Conservation (phyloP, 257 asterid genomes). For the Nicotiana undulata region DNA sequence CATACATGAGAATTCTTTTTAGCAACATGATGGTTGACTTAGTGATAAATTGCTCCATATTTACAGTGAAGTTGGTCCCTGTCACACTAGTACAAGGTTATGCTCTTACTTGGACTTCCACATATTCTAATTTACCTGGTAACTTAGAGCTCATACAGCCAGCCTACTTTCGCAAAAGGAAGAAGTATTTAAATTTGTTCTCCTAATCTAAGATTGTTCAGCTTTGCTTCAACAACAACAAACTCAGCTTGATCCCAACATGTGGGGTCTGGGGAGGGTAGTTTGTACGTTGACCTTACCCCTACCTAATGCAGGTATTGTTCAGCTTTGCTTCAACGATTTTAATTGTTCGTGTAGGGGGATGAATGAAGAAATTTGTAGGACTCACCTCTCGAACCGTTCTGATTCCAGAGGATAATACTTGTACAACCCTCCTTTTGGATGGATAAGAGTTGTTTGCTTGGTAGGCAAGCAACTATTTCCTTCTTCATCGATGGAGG, state of each 20-base stretch:
- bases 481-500: constrained; percentile 42
- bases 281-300: too few relatives aligned
- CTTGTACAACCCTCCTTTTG: constrained; percentile 39
- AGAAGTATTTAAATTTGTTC: background rate
- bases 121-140: background rate
- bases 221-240: background rate
- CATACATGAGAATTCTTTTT: background rate
- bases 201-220: background rate
- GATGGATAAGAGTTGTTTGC: constrained; percentile 39
- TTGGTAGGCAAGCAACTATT: constrained; percentile 50
- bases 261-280: too few relatives aligned
- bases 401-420: constrained; percentile 50
- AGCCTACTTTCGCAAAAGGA: background rate
- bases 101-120: background rate
- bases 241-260: too few relatives aligned
- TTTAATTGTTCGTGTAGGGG: background rate
- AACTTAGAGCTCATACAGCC: background rate
- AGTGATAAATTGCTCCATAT: background rate
- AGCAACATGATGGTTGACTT: background rate
- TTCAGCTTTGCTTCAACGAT: background rate
- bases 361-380: background rate
- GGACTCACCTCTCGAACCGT: constrained; percentile 49
- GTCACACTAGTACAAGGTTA: background rate
- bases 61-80: background rate
- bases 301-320: too few relatives aligned